Base-by-base conservation (phyloP, 176 grass and related monocot species). In the Sorghum bicolor region DNA sequence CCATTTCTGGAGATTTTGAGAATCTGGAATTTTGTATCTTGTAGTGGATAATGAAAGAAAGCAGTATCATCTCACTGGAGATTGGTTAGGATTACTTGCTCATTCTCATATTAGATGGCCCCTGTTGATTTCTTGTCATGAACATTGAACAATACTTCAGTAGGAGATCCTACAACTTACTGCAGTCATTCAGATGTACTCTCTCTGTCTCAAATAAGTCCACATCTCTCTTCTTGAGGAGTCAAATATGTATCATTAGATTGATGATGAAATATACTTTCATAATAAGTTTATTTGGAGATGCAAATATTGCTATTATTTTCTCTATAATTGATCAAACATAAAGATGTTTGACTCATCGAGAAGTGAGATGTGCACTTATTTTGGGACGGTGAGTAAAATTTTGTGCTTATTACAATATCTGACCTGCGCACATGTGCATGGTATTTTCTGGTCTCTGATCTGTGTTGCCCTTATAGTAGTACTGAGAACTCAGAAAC, bases 381-480 rank as follows among this genome's bases (percentile, higher is more conserved):
- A 50, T 17, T 47, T 50, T 50, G 16, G 47, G 0, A 19, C 1
- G 5, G 1, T 0, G 15, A 50, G 16, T 19, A 6, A 22, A 55
- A 55, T 1, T 39, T 39, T 69, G 5, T 70, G 37, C 19, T 69
- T 80, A 43, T 40, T 32, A 50, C 33, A 22, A 64, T 24, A n/a
- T 8, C 3, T 30, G 2, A 30, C 33, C 14, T 43, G 22, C 8
- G 37, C 20, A 38, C 33, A 39, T n/a, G 10, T 22, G 45, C 19
- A 55, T 75, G 47, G 11, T 75, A n/a, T 55, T 55, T 55, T n/a
- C n/a, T n/a, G n/a, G n/a, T n/a, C n/a, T 57, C 73, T 68, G 78
- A 15, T 44, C 8, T 41, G 15, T 53, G 9, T 26, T 60, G 48
- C 47, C 47, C 47, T 17, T 47, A 16, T 19, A 17, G 22, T 26